These are phyloP conservation scores for Leccinum subtestaceum DNA, from an alignment of 768 basidiomycete species.

Conservation along the genomic window DNA sequence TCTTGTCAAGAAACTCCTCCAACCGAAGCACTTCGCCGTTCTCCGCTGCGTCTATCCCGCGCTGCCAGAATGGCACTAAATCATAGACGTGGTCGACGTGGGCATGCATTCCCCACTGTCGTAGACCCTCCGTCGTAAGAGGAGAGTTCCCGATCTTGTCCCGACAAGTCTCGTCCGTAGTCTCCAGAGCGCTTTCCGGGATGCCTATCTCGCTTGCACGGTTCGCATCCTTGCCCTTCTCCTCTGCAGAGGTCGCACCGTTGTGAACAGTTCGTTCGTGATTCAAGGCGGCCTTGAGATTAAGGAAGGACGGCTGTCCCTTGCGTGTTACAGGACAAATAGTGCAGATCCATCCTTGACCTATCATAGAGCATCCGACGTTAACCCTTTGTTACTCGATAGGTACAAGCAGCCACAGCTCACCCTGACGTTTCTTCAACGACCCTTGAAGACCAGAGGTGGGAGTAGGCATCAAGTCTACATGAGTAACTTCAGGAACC, in stretches of 20 bases:
- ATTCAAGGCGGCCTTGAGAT: conserved; percentile 27
- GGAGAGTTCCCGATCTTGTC: conserved; percentile 29
- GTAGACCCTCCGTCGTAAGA: conserved; percentile 29
- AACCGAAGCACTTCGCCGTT: conserved; percentile 41
- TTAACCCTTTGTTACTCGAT: neutral
- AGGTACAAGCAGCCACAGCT: neutral
- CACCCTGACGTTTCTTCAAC: conserved; percentile 24
- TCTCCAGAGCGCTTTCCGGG: conserved; percentile 9
- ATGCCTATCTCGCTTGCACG: neutral
- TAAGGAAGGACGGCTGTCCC: conserved; percentile 23
- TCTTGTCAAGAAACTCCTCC: conserved; percentile 45
- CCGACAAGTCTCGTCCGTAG: conserved; percentile 27
- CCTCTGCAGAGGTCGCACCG: conserved; percentile 4
- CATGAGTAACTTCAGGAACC: conserved; percentile 4
- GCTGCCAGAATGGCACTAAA: conserved; percentile 53
- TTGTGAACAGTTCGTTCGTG: conserved; percentile 29
- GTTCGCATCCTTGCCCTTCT: neutral
- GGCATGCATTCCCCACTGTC: conserved; percentile 28
- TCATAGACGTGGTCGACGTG: conserved; percentile 49
- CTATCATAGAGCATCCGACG: conserved; percentile 7
- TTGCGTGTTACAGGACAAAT: conserved; percentile 27
- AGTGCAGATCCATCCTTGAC: conserved; percentile 34
- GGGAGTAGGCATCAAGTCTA: conserved; percentile 22
- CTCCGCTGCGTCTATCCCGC: conserved; percentile 47
- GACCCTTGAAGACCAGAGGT: conserved; percentile 18